phyloP scores from a whole-genome alignment of 1,139 yeast genomes.

The Nakaseomyces bracarensis region DNA sequence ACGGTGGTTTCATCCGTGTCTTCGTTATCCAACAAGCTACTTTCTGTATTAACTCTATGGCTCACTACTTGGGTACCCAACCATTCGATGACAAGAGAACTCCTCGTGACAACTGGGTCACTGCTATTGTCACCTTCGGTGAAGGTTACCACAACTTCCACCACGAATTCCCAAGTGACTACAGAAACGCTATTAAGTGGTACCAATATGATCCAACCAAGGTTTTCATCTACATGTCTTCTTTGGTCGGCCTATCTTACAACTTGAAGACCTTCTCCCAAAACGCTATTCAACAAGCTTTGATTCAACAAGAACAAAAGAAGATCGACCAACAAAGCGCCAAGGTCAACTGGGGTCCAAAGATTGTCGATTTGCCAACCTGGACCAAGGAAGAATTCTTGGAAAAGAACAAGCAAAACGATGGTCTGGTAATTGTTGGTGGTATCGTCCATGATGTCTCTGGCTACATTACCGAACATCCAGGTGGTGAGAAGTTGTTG shows the following conservation, averaged over 20 bases:
- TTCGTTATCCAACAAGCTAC: constrained; percentile 93
- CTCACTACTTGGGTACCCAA: constrained; percentile 97
- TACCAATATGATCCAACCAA: constrained; percentile 98
- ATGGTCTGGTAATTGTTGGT: constrained; percentile 68
- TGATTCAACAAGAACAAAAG: constrained; percentile 94
- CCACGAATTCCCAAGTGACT: constrained; percentile 98
- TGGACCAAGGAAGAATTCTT: constrained; percentile 83
- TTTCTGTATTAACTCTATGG: constrained; percentile 95
- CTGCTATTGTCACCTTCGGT: constrained; percentile 94
- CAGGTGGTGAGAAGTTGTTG: constrained; percentile 91
- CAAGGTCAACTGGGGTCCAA: constrained; percentile 86
- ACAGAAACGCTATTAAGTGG: constrained; percentile 97
- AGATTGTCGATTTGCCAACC: constrained; percentile 75
- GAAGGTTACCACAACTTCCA: constrained; percentile 99
- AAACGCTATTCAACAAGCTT: constrained; percentile 93
- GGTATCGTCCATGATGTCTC: constrained; percentile 94
- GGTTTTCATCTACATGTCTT: constrained; percentile 58
- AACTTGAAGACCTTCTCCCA: constrained; percentile 89
- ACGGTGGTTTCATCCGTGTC: constrained; percentile 81
- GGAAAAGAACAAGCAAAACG: constrained; percentile 48
- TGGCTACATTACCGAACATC: constrained; percentile 81
- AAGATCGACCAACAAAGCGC: constrained; percentile 75
- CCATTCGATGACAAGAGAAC: constrained; percentile 97
- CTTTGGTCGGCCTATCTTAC: constrained; percentile 78
- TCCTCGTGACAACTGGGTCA: constrained; percentile 90